Evolutionary conservation across 306 rosid species (phyloP), one percentile per base, ranked within the genome.

Genomic region (Corylus americana): DNA sequence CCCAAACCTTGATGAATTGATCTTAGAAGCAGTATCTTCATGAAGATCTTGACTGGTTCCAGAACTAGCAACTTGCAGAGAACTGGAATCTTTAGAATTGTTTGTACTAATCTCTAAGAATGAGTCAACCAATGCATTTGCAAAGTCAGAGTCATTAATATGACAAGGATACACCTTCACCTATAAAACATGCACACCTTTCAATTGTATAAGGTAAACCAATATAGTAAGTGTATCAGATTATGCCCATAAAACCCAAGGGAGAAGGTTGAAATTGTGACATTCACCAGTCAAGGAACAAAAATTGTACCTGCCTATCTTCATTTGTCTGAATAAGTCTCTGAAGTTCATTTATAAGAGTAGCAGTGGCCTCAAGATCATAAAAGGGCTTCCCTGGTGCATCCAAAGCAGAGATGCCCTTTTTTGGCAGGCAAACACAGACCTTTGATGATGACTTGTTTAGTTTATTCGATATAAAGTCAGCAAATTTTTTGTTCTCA

Each of bases 401-500:
- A 87, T 94, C 98, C 89, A 94, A 82, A 81, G 97, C 95, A 87
- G 98, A 94, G 53, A 94, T 25, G 71, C 98, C 98, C 74, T 91
- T 91, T 83, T 90, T 88, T 11, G 98, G 97, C 71, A 94, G 88
- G 89, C 97, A 94, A 79, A 92, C 92, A 79, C 89, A 44, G 18
- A 91, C 84, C 85, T 86, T 90, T 47, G 93, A 90, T 18, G 87
- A 84, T 16, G 94, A 87, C 50, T 77, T 91, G 74, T 94, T 90
- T 70, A 94, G 85, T 66, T 94, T 94, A 77, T 86, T 86, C 69
- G 98, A 91, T 73, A 92, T 94, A 75, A 94, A 94, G 13, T 83
- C 77, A 71, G 97, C 97, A 87, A 90, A 75, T 78, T 75, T 91
- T 81, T 78, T 91, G 89, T 88, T 94, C 89, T 94, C 98, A 5